Evolutionary conservation across 1,284 basidiomycete genomes (phyloP), one percentile per base, ranked within the genome.

Genomic region (Fomitiporia mediterranea): DNA sequence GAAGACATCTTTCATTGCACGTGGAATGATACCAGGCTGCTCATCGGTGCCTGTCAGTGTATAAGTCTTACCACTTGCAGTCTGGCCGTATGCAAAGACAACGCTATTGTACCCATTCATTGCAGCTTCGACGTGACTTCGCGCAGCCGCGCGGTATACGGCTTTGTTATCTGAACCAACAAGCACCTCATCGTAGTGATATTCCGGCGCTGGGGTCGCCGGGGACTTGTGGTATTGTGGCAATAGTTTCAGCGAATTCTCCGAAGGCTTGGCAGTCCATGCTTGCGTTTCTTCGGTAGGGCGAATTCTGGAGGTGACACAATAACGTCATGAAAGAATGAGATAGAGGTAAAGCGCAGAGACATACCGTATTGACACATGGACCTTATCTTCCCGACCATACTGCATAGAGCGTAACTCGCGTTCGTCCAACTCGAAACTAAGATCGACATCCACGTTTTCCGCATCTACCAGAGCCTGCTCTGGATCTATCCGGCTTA

Each of bases 61-160:
- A 67, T 90, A 94, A 0, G 94, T 97, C 77, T 97, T 98, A 51
- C 94, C 94, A 17, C 90, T 89, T 1, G 89, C 90, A 0, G 91
- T 93, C 65, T 91, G 89, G 0, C 93, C 94, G 61, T 97, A 96
- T 0, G 94, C 94, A 65, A 97, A 97, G 50, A 96, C 84, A 61
- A 98, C 92, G 9, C 93, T 84, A 68, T 99, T 98, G 76, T 86
- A 98, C 8, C 95, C 96, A 51, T 97, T 93, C 91, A 98, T 97
- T 9, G 94, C 91, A 17, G 92, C 90, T 60, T 83, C 81, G 0
- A 98, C 92, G 65, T 98, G 91, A 1, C 88, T 88, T 9, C 84
- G 81, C 0, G 93, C 95, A 1, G 93, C 86, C 3, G 86, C 82
- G 32, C 81, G 81, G 69, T 98, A 99, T 0, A 96, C 80, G 0